Percentiles rank a stretch among this genome's conserved stretches.
phyloP scores from a whole-genome alignment of 2,329 filamentous ascomycete genomes.

The Dothiorella sarmentorum region DNA sequence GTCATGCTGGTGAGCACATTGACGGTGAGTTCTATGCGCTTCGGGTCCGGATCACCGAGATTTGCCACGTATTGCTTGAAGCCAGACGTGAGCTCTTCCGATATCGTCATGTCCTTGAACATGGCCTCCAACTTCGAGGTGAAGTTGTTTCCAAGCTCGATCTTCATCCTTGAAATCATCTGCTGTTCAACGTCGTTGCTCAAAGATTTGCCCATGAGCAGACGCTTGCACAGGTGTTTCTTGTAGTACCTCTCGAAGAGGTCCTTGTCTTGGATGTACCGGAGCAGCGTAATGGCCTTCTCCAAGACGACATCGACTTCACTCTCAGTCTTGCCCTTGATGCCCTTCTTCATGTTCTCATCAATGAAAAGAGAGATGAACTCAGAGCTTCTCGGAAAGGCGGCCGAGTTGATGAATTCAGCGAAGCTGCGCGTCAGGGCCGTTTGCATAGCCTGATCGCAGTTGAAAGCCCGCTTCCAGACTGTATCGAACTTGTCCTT shows the following conservation, averaged over 20 bases:
- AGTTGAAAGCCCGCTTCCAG: constrained; percentile 67
- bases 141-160: constrained; percentile 91
- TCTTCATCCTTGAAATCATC: constrained; percentile 96
- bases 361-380: constrained; percentile 96
- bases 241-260: constrained; percentile 97
- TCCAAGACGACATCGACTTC: constrained; percentile 83
- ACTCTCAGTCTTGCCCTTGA: constrained; percentile 85
- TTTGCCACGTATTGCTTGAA: constrained; percentile 70
- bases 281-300: constrained; percentile 81
- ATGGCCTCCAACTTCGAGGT: constrained; percentile 92
- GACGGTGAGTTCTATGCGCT: constrained; percentile 74
- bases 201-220: constrained; percentile 84
- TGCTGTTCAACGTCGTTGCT: constrained; percentile 91
- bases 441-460: constrained; percentile 74
- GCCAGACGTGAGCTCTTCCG: constrained; percentile 72
- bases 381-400: constrained; percentile 78
- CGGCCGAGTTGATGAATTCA: constrained; percentile 77
- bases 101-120: constrained; percentile 94
- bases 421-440: constrained; percentile 83
- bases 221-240: constrained; percentile 83
- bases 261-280: constrained; percentile 88
- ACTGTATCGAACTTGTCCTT: constrained; percentile 89
- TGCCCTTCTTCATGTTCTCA: constrained; percentile 89
- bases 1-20: constrained; percentile 88
- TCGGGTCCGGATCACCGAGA: constrained; percentile 54